Evolutionary conservation across 2,329 filamentous ascomycete species (phyloP).

Genomic region (Aspergillus latus): DNA sequence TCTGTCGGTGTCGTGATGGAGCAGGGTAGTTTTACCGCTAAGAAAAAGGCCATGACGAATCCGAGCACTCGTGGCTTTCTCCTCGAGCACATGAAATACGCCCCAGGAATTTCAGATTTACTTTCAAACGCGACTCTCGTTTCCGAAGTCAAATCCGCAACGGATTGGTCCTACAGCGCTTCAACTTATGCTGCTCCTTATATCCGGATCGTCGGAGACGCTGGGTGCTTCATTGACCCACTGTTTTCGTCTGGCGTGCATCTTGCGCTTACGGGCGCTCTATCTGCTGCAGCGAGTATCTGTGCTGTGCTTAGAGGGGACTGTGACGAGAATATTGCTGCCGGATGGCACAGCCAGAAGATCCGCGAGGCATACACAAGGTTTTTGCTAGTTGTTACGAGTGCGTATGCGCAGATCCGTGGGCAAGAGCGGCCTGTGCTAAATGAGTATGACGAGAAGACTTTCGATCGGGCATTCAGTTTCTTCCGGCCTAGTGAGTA

Average conservation of each 20-base stretch:
- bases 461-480: conserved; percentile 1
- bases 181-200: neutral
- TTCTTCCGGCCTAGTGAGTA: neutral
- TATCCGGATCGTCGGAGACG: conserved; percentile 32
- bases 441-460: conserved; percentile 43
- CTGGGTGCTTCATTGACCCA: conserved; percentile 53
- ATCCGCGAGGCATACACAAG: conserved; percentile 49
- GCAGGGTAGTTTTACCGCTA: neutral
- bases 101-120: neutral
- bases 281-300: conserved; percentile 51
- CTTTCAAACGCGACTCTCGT: neutral
- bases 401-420: conserved; percentile 43
- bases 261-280: conserved; percentile 44
- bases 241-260: conserved; percentile 53
- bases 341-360: conserved; percentile 47
- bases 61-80: neutral
- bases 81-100: neutral
- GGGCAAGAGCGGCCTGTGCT: conserved; percentile 42
- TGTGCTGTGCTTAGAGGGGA: conserved; percentile 42
- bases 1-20: conserved; percentile 10
- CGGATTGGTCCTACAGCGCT: neutral
- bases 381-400: conserved; percentile 48
- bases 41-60: neutral
- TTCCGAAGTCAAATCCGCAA: neutral
- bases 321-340: conserved; percentile 37